phyloP scores from a whole-genome alignment of 441 rosid species.

The Sinapis alba region DNA sequence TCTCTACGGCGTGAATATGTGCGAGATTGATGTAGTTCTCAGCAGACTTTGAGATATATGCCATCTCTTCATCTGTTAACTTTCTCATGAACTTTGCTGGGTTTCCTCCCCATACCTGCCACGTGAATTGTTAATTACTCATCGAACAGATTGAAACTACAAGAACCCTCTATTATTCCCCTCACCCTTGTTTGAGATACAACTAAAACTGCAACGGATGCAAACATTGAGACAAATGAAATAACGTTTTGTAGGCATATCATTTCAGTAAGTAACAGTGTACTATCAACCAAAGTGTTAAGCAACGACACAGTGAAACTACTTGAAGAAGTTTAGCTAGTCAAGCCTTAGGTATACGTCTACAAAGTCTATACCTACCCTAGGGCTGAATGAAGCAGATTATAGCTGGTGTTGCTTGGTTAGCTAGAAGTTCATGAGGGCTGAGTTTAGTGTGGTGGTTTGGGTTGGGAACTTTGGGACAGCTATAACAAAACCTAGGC shows the following conservation, averaged over 20 bases:
- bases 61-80: conserved; percentile 68
- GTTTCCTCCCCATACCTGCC: conserved; percentile 76
- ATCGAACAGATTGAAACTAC: too few relatives aligned
- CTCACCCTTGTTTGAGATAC: neutral
- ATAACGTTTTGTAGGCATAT: neutral
- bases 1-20: conserved; percentile 65
- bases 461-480: neutral
- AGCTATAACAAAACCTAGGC: conserved; percentile 4
- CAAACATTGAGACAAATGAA: conserved; percentile 1
- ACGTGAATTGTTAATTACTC: neutral
- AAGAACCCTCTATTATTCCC: neutral
- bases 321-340: neutral
- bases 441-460: neutral
- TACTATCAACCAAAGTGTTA: neutral
- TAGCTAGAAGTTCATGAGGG: neutral
- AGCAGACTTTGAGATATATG: conserved; percentile 63
- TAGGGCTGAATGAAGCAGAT: neutral
- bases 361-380: conserved; percentile 5
- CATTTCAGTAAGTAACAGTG: neutral
- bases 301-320: neutral
- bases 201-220: neutral
- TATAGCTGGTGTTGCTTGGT: neutral
- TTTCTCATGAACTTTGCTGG: conserved; percentile 71
- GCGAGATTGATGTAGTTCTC: conserved; percentile 61
- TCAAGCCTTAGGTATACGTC: neutral